Conservation (phyloP, 805 yeast genomes). For the Wickerhamiella azymoides region DNA sequence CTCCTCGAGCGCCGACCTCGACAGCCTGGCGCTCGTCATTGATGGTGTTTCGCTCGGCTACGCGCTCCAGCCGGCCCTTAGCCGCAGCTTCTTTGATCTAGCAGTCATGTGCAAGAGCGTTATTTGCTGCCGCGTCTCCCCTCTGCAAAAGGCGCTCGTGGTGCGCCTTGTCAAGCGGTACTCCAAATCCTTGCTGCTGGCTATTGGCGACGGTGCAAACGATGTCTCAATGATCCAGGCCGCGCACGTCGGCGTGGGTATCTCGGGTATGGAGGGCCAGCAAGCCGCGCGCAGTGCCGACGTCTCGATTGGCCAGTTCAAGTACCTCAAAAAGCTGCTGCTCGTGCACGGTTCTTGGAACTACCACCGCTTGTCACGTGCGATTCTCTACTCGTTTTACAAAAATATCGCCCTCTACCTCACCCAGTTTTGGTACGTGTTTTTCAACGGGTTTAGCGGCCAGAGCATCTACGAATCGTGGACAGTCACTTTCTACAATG, state of each 20-base stretch:
- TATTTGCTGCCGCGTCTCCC: constrained; percentile 95
- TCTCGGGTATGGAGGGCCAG: constrained; percentile 98
- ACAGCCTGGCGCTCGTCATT: constrained; percentile 75
- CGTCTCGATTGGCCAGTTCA: constrained; percentile 91
- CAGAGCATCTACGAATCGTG: constrained; percentile 94
- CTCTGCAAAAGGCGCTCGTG: constrained; percentile 90
- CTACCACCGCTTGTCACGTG: constrained; percentile 83
- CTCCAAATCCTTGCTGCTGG: constrained; percentile 57
- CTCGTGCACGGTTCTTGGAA: constrained; percentile 98
- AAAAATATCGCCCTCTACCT: constrained; percentile 89
- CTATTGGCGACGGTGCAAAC: constrained; percentile 98
- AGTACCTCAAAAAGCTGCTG: constrained; percentile 63
- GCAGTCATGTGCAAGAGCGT: constrained; percentile 90
- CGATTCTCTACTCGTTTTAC: constrained; percentile 88
- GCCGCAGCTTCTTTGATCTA: constrained; percentile 60
- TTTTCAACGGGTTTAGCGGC: constrained; percentile 83
- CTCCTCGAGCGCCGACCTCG: constrained; percentile 50
- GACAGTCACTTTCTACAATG: constrained; percentile 94
- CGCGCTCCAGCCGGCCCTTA: constrained; percentile 73
- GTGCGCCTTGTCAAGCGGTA: constrained; percentile 86
- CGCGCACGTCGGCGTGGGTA: constrained; percentile 98
- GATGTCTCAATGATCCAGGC: constrained; percentile 99
- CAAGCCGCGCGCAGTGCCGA: constrained; percentile 99
- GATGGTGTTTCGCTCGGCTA: constrained; percentile 85
- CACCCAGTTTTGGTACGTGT: constrained; percentile 98